Evolutionary conservation across 495 filamentous ascomycete genomes (phyloP).

Genomic region (Aspergillus campestris): DNA sequence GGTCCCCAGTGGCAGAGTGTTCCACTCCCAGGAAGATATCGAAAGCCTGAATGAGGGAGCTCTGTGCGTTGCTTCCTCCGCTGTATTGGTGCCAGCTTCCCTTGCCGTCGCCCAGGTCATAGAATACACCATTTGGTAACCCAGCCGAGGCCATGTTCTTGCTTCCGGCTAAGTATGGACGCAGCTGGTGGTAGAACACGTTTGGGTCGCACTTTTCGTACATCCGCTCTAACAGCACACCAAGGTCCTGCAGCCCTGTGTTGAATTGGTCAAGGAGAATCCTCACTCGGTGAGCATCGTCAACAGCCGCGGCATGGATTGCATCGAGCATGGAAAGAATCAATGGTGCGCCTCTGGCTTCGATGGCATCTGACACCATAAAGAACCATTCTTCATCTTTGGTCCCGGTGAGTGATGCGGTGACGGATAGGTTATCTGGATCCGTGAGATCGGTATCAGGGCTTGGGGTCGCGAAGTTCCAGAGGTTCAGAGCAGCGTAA

Average conservation of each 20-base stretch:
- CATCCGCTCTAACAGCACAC: slow-evolving; percentile 66
- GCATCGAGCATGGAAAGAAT: slow-evolving; percentile 79
- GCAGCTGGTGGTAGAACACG: slow-evolving; percentile 84
- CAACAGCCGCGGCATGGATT: slow-evolving; percentile 57
- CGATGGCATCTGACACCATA: slow-evolving; percentile 87
- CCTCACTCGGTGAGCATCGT: slow-evolving; percentile 58
- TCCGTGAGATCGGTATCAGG: slow-evolving; percentile 63
- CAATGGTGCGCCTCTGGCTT: slow-evolving; percentile 78
- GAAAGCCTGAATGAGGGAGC: slow-evolving; percentile 86
- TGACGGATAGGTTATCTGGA: slow-evolving; percentile 72
- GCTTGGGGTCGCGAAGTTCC: slow-evolving; percentile 83
- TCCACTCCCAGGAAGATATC: slow-evolving; percentile 83
- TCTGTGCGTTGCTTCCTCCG: slow-evolving; percentile 92
- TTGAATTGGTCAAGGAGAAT: slow-evolving; percentile 65
- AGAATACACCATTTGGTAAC: slow-evolving; percentile 76
- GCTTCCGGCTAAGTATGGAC: slow-evolving; percentile 85
- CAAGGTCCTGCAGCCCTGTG: slow-evolving; percentile 74
- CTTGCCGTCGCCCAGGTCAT: slow-evolving; percentile 65
- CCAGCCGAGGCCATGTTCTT: slow-evolving; percentile 96
- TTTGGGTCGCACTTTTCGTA: slow-evolving; percentile 79
- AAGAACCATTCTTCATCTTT: slow-evolving; percentile 98
- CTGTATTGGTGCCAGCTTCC: slow-evolving; percentile 68
- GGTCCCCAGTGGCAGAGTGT: slow-evolving; percentile 77
- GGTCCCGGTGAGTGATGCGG: slow-evolving; percentile 83
- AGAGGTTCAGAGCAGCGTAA: slow-evolving; percentile 80